phyloP scores from a whole-genome alignment of 1,139 yeast genomes.

The Oligophagozyma castellii region DNA sequence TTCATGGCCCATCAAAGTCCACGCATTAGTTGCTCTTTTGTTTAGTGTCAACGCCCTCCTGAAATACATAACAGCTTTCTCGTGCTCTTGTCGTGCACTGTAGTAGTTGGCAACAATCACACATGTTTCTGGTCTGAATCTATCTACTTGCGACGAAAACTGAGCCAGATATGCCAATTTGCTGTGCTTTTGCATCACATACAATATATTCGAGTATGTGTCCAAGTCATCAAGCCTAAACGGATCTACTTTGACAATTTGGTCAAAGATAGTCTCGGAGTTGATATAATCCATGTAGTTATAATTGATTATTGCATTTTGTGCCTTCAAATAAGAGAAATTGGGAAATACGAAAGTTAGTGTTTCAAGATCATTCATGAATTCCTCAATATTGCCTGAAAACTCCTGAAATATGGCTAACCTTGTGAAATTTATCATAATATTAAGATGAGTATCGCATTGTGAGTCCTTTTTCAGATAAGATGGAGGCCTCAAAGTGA shows the following conservation, averaged over 20 bases:
- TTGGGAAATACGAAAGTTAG: conserved; percentile 47
- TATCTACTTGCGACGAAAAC: conserved; percentile 68
- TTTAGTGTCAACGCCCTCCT: conserved; percentile 77
- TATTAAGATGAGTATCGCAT: conserved; percentile 13
- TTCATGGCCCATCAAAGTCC: conserved; percentile 99
- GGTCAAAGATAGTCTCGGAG: conserved; percentile 71
- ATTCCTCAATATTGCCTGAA: conserved; percentile 46
- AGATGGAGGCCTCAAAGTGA: background rate
- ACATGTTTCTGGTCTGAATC: conserved; percentile 87
- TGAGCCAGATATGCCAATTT: conserved; percentile 83
- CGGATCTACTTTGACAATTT: conserved; percentile 65
- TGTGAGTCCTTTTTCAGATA: conserved; percentile 11
- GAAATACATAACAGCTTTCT: conserved; percentile 85
- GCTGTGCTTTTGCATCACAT: conserved; percentile 82
- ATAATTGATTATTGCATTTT: conserved; percentile 67
- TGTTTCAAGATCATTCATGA: conserved; percentile 36
- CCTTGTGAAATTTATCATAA: conserved; percentile 59
- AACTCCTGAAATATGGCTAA: conserved; percentile 68
- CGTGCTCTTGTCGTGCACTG: conserved; percentile 85
- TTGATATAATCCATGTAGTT: conserved; percentile 69
- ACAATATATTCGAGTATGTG: conserved; percentile 80
- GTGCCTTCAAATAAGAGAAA: conserved; percentile 63
- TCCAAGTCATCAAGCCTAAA: conserved; percentile 82
- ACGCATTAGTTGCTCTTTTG: conserved; percentile 74
- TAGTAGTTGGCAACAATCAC: conserved; percentile 90